Evolutionary conservation across 192 early-diverging fungal species (phyloP).

Genomic region (Rhizoclosmatium sp.): DNA sequence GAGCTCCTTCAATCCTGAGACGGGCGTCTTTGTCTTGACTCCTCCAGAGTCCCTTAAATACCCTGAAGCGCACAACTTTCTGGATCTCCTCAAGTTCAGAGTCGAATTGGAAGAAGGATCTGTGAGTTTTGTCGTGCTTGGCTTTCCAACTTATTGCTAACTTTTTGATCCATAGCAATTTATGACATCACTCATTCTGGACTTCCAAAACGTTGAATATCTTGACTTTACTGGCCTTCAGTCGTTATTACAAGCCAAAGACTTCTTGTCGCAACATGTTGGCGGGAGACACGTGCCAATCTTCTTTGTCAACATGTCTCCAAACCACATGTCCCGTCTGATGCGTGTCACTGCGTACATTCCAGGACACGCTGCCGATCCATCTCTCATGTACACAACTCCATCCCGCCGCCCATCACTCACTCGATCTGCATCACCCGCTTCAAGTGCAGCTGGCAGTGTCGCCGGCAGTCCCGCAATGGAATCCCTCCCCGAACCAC

Average conservation of each 20-base stretch:
- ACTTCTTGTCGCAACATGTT: background rate
- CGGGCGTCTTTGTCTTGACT: background rate
- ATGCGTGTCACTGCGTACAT: background rate
- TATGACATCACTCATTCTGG: background rate
- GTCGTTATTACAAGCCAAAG: background rate
- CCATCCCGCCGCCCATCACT: background rate
- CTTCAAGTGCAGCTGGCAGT: too few species aligned
- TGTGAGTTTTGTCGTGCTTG: background rate
- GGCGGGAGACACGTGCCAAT: background rate
- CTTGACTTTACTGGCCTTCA: slow-evolving; percentile 4
- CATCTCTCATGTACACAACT: background rate
- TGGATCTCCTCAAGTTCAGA: background rate
- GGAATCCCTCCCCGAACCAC: background rate
- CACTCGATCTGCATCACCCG: background rate
- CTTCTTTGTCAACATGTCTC: background rate
- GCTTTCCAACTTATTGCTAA: too few species aligned
- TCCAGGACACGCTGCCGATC: background rate
- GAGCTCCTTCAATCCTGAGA: background rate
- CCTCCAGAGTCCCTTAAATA: slow-evolving; percentile 2
- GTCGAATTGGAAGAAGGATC: background rate
- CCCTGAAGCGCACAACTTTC: background rate
- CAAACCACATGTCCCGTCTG: background rate
- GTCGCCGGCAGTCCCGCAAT: background rate
- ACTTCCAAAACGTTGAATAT: background rate
- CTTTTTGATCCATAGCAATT: background rate